These are phyloP conservation scores for Beauveria brongniartii DNA, from an alignment of 2,329 filamentous ascomycete genomes.

Conservation along the genomic window DNA sequence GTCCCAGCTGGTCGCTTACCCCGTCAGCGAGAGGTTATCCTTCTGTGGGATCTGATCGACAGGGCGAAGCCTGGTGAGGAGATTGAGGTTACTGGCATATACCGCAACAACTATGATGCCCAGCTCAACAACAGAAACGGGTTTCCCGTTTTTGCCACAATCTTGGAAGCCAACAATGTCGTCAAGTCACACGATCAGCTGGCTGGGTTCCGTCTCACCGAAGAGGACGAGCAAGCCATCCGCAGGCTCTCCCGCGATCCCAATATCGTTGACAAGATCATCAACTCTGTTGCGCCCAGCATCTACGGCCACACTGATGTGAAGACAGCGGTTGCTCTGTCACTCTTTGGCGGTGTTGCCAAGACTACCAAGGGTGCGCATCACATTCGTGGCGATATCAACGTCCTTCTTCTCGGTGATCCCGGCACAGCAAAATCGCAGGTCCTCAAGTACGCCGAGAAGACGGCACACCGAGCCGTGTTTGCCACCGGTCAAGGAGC, in stretches of 20 bases:
- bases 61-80: slow-evolving; percentile 95
- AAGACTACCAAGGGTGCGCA: slow-evolving; percentile 86
- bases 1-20: slow-evolving; percentile 93
- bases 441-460: slow-evolving; percentile 94
- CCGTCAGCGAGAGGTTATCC: slow-evolving; percentile 85
- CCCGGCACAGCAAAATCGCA: slow-evolving; percentile 98
- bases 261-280: slow-evolving; percentile 84
- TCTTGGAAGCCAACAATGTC: slow-evolving; percentile 94
- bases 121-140: slow-evolving; percentile 98
- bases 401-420: slow-evolving; percentile 90
- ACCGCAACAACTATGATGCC: slow-evolving; percentile 96
- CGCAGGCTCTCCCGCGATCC: slow-evolving; percentile 81
- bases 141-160: slow-evolving; percentile 96
- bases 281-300: slow-evolving; percentile 88
- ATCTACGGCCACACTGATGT: slow-evolving; percentile 97
- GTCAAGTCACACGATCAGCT: slow-evolving; percentile 97
- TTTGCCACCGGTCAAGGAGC: slow-evolving; percentile 97
- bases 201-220: slow-evolving; percentile 88
- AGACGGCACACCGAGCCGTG: slow-evolving; percentile 91
- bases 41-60: slow-evolving; percentile 96
- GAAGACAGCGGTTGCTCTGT: slow-evolving; percentile 92
- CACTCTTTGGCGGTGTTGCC: slow-evolving; percentile 87
- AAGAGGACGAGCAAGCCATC: slow-evolving; percentile 90
- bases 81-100: slow-evolving; percentile 92
- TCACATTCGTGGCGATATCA: slow-evolving; percentile 93